These are phyloP conservation scores for Aureobasidium lini DNA, from an alignment of 2,329 filamentous ascomycete genomes.

Conservation along the genomic window DNA sequence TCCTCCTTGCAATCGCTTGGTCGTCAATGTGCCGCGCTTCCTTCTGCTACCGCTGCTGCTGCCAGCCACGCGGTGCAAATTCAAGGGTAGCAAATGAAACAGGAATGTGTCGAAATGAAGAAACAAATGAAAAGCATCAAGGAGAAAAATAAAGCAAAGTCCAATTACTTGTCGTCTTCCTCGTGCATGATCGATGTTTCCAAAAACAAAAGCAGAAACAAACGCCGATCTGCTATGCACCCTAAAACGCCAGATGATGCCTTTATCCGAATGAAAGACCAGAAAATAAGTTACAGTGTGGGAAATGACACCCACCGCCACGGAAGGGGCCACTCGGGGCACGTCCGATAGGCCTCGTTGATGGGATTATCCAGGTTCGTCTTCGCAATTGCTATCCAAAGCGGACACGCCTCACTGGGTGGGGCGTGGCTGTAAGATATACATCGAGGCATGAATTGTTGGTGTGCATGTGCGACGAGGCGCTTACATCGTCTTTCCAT, in stretches of 20 bases:
- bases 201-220: slow-evolving; percentile 10
- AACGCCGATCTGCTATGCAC: slow-evolving; percentile 13
- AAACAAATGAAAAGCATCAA: not conserved
- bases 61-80: not conserved
- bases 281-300: slow-evolving; percentile 1
- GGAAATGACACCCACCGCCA: not conserved
- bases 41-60: not conserved
- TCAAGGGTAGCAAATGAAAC: not conserved
- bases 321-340: not conserved
- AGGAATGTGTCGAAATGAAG: not conserved
- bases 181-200: slow-evolving; percentile 5
- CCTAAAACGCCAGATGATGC: slow-evolving; percentile 4
- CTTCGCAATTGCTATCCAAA: slow-evolving; percentile 4
- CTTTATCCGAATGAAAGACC: slow-evolving; percentile 1
- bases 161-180: not conserved
- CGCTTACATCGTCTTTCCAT: not conserved
- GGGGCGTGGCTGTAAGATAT: not conserved
- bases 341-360: not conserved
- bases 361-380: not conserved
- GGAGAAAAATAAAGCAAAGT: not conserved
- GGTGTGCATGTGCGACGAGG: not conserved
- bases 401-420: not conserved
- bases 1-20: not conserved
- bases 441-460: not conserved
- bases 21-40: not conserved